Conservation (phyloP, 140 eudicot species). For the Ambrosia hybrid region DNA sequence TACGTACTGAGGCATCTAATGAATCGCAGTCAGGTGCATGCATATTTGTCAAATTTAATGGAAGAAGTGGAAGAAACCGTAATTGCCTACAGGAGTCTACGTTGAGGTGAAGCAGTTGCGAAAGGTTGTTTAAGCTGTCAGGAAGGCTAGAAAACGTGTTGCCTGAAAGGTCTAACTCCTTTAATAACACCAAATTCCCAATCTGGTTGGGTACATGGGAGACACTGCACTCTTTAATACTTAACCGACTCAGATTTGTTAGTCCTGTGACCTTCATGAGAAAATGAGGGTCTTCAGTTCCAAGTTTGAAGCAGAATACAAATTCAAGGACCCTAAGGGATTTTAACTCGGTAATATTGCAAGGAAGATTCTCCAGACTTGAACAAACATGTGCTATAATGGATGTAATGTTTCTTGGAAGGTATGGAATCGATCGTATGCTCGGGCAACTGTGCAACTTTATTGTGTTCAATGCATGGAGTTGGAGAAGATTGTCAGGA, state of each 20-base stretch:
- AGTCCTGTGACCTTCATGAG: slow-evolving; percentile 12
- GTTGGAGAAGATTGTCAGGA: slow-evolving; percentile 6
- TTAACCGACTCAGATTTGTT: not conserved
- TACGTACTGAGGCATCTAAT: slow-evolving; percentile 4
- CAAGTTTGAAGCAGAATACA: not conserved
- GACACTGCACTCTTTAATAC: not conserved
- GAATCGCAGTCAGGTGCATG: not conserved
- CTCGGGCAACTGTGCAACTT: too few relatives aligned
- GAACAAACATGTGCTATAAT: not conserved
- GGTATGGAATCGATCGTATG: slow-evolving; percentile 2
- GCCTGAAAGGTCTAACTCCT: not conserved
- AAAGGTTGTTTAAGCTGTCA: slow-evolving; percentile 9
- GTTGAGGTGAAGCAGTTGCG: not conserved
- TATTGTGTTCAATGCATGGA: not conserved
- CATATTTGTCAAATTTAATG: not conserved
- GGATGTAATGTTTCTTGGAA: not conserved
- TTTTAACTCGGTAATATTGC: not conserved
- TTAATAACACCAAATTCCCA: not conserved
- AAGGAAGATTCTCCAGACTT: slow-evolving; percentile 10
- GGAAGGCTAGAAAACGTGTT: slow-evolving; percentile 21
- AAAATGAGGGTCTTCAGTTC: slow-evolving; percentile 1
- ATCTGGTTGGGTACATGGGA: slow-evolving; percentile 11
- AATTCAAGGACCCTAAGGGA: not conserved
- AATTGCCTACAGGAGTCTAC: not conserved
- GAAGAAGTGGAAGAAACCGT: slow-evolving; percentile 16